Base-by-base conservation (phyloP, 2,329 filamentous ascomycete species). In the Xylariaceae sp. region DNA sequence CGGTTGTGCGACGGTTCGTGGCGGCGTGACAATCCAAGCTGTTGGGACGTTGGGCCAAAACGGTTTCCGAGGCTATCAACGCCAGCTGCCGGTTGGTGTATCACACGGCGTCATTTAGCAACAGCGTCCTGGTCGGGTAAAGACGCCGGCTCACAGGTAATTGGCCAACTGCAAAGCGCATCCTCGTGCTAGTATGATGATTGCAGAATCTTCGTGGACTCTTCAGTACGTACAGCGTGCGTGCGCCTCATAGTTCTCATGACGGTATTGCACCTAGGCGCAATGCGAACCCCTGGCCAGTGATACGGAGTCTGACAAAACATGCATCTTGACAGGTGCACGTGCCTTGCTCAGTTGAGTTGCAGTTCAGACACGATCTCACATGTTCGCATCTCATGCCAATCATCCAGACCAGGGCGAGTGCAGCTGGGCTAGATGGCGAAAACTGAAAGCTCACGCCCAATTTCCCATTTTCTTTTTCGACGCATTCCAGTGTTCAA, bases 281-380 rank as follows among this genome's bases (percentile, higher is more conserved):
- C 55, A 52, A 56, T 56, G 52, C 53, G 49, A 38, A 43, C 44
- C 54, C 54, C 54, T 53, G 45, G 55, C 22, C 45, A 50, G 55
- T 56, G 40, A 50, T 48, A 53, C 54, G 49, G 45, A 57, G 48
- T 54, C 55, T 48, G 51, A 57, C 51, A 42, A 57, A 50, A 53
- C 56, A 52, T 56, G 50, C 56, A 54, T 51, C 55, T 59, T 55
- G 50, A 57, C 57, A 53, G 50, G 54, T 50, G 52, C 48, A 52
- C 22, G 50, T 45, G 19, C 39, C 50, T 39, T 44, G 44, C 48
- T 51, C 52, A 53, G 52, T 52, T 47, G 46, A 42, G 57, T 55
- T 56, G 57, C 51, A 46, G 51, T 50, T 52, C 56, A 54, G 48
- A 51, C 48, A 45, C 45, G 34, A 48, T 47, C 54, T 50, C 54